Evolutionary conservation across 805 yeast species (phyloP), one percentile per base, ranked within the genome.

Genomic region (Candida xyloterini): DNA sequence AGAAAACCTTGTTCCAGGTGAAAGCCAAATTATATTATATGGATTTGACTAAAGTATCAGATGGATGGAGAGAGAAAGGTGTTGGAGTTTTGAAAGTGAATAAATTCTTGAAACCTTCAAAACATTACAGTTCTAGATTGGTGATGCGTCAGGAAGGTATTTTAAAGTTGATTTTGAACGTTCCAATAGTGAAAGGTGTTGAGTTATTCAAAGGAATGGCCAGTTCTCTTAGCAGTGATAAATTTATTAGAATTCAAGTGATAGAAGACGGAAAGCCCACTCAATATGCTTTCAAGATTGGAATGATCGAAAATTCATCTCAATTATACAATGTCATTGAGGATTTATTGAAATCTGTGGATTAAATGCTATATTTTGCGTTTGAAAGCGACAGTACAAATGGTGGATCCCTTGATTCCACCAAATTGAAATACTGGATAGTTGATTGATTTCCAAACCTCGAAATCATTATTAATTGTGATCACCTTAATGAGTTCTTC

Each of bases 1-100:
- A 93, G 58, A 69, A 68, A 24, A 76, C 84, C 0, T 56, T 81
- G 7, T 86, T 76, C 59, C 76, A 78, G 30, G 74, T 84, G 27
- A 79, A 83, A 33, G 87, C 95, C 4, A 87, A 90, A 56, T 66
- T 93, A 20, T 93, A 90, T 57, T 79, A 76, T 22, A 65, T 87
- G 51, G 84, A 85, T 53, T 66, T 90, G 22, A 66, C 81, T 0
- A 74, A 79, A 26, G 69, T 84, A 3, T 59, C 74, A 7, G 78
- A 73, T 13, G 96, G 96, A 2, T 93, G 99, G 99, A 93, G 87
- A 59, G 99, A 93, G 63, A 78, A 93, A 55, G 99, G 99, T 16
- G 71, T 84, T 29, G 99, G 99, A 2, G 73, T 78, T 4, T 65
- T 93, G n/a, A 95, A 87, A 57, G 73, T 93, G 18, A 91, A 93